A percentile compares a stretch with the other conserved stretches of the same genome.
Conservation (phyloP, 352 stramenopile genomes). For the Peronospora destructor region DNA sequence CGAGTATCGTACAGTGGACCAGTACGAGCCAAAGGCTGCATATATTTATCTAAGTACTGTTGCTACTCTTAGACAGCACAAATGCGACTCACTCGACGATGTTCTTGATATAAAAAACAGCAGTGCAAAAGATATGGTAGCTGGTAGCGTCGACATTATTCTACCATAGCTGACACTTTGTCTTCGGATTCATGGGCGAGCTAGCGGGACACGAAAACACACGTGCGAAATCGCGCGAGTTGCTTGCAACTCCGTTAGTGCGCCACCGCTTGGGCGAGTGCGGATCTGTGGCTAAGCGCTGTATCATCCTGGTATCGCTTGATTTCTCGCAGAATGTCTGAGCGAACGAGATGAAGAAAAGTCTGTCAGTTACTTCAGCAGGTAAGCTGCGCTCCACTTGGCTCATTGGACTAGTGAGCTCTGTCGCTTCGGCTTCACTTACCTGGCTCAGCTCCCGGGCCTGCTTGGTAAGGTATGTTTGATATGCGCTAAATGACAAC, state of each 20-base stretch:
- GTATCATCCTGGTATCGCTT: constrained; percentile 34
- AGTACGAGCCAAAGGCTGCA: too few relatives aligned
- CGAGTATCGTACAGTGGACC: too few relatives aligned
- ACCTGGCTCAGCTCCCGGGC: constrained; percentile 10
- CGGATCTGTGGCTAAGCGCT: too few relatives aligned
- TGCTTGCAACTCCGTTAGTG: constrained; percentile 74
- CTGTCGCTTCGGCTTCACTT: constrained; percentile 20
- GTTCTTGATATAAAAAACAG: too few relatives aligned
- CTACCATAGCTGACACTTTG: constrained; percentile 76
- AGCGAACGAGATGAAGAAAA: constrained; percentile 78
- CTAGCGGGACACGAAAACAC: constrained; percentile 50
- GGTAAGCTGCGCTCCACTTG: constrained; percentile 47
- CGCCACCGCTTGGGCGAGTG: constrained; percentile 63
- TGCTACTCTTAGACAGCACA: too few relatives aligned
- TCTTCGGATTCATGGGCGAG: constrained; percentile 58
- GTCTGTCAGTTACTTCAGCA: constrained; percentile 30
- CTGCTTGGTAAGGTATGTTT: constrained; percentile 27
- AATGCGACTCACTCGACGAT: too few relatives aligned
- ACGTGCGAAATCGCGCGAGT: constrained; percentile 55
- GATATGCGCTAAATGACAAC: constrained; percentile 61
- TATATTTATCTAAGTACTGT: too few relatives aligned
- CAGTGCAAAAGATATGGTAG: too few relatives aligned
- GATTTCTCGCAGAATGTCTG: constrained; percentile 62
- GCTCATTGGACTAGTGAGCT: constrained; percentile 6
- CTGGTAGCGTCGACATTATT: too few relatives aligned